These are phyloP conservation scores for Emericellopsis cladophorae DNA, from an alignment of 2,329 filamentous ascomycete species.

Conservation along the genomic window DNA sequence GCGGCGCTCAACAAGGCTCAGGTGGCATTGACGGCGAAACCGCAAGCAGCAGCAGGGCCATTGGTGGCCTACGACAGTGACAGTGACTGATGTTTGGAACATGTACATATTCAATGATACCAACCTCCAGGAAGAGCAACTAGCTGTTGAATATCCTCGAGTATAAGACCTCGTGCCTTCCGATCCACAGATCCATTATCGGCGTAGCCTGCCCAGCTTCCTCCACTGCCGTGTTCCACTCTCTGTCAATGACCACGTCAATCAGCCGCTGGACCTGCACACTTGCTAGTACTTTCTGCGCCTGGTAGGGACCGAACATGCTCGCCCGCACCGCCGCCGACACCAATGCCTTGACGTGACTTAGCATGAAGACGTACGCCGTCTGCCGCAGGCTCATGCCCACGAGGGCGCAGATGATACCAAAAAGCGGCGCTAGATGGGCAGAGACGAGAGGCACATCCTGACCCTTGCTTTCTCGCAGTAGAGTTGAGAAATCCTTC, in stretches of 20 bases:
- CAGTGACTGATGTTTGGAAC: slow-evolving; percentile 51
- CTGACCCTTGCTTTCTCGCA: slow-evolving; percentile 4
- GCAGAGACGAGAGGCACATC: slow-evolving; percentile 35
- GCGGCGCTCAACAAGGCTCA: slow-evolving; percentile 57
- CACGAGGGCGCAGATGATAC: slow-evolving; percentile 50
- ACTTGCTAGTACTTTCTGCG: slow-evolving; percentile 59
- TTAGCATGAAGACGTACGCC: slow-evolving; percentile 63
- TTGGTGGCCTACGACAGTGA: slow-evolving; percentile 86
- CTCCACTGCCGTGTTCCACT: slow-evolving; percentile 46
- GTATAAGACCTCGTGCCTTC: slow-evolving; percentile 71
- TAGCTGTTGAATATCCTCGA: slow-evolving; percentile 80
- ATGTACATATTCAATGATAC: slow-evolving; percentile 14
- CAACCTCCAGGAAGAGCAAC: slow-evolving; percentile 10
- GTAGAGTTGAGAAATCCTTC: slow-evolving; percentile 17
- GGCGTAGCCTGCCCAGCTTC: slow-evolving; percentile 65
- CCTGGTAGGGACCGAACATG: slow-evolving; percentile 70
- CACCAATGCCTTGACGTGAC: slow-evolving; percentile 63
- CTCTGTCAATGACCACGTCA: slow-evolving; percentile 40
- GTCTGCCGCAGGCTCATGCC: slow-evolving; percentile 48
- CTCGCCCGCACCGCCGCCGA: slow-evolving; percentile 67
- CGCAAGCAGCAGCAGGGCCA: slow-evolving; percentile 48
- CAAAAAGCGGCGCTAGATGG: slow-evolving; percentile 61
- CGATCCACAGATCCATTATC: slow-evolving; percentile 71
- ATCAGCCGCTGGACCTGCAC: slow-evolving; percentile 44
- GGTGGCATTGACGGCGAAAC: slow-evolving; percentile 40